Evolutionary conservation across 2,329 filamentous ascomycete species (phyloP).

Genomic region (Phoma sp.): DNA sequence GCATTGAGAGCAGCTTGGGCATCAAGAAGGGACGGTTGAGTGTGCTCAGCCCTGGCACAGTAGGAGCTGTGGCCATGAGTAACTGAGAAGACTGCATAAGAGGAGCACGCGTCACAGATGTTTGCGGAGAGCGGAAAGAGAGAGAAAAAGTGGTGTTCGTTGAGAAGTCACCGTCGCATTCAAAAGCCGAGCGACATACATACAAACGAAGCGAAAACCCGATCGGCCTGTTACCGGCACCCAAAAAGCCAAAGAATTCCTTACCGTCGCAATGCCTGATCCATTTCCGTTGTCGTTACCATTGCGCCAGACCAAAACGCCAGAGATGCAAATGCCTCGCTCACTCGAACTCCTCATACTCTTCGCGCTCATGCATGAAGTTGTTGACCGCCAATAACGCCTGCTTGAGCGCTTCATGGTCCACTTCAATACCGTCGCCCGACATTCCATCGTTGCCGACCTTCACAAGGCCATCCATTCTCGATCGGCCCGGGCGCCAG

Average conservation of each 20-base stretch:
- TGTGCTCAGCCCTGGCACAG: constrained; percentile 31
- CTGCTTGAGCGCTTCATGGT: constrained; percentile 39
- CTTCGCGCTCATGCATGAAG: constrained; percentile 46
- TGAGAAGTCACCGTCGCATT: constrained; percentile 17
- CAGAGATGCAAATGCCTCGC: constrained; percentile 16
- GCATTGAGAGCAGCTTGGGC: constrained; percentile 41
- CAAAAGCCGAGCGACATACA: constrained; percentile 25
- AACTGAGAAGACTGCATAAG: constrained; percentile 4
- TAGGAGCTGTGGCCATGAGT: constrained; percentile 31
- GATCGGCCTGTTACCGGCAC: constrained; percentile 14
- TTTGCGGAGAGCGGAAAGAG: background rate
- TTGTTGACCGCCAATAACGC: constrained; percentile 46
- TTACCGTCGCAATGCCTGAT: constrained; percentile 28
- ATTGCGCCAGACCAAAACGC: constrained; percentile 29
- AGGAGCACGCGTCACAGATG: background rate
- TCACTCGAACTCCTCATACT: constrained; percentile 30
- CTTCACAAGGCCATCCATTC: constrained; percentile 40
- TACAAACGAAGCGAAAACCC: constrained; percentile 24
- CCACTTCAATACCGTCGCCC: constrained; percentile 42
- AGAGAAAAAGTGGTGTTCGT: constrained; percentile 5
- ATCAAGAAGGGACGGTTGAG: constrained; percentile 43
- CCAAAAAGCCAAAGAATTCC: constrained; percentile 11
- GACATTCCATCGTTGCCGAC: constrained; percentile 42
- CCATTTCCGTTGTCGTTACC: constrained; percentile 20
- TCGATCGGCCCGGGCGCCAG: constrained; percentile 38